Conservation (phyloP, 2,329 filamentous ascomycete genomes). For the Dothidotthia symphoricarpi region DNA sequence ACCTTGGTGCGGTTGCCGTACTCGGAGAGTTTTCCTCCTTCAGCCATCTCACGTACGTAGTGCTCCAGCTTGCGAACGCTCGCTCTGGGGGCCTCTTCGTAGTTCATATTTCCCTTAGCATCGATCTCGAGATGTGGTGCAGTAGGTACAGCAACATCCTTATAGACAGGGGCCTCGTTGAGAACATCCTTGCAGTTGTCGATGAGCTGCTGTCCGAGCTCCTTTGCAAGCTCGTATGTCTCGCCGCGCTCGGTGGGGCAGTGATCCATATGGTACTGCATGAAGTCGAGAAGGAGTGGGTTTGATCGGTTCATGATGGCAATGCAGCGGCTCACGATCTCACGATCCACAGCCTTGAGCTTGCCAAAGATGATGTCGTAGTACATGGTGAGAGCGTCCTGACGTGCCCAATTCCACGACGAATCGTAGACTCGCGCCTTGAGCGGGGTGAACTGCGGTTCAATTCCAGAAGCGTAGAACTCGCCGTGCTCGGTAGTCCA, state of each 20-base stretch:
- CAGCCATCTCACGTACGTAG: slow-evolving; percentile 97
- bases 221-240: slow-evolving; percentile 96
- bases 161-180: slow-evolving; percentile 80
- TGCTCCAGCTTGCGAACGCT: slow-evolving; percentile 97
- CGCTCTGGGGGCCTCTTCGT: slow-evolving; percentile 79
- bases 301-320: slow-evolving; percentile 99
- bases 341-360: slow-evolving; percentile 87
- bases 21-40: slow-evolving; percentile 96
- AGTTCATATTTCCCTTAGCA: slow-evolving; percentile 86
- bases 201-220: slow-evolving; percentile 88
- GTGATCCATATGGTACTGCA: slow-evolving; percentile 99
- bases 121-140: slow-evolving; percentile 92
- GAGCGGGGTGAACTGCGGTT: slow-evolving; percentile 86
- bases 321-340: slow-evolving; percentile 98
- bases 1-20: slow-evolving; percentile 98
- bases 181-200: slow-evolving; percentile 97
- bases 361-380: slow-evolving; percentile 98
- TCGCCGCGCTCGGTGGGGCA: slow-evolving; percentile 95
- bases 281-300: slow-evolving; percentile 91
- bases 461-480: slow-evolving; percentile 91
- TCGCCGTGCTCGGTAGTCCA: slow-evolving; percentile 97
- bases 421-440: slow-evolving; percentile 98
- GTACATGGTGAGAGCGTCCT: slow-evolving; percentile 97
- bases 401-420: slow-evolving; percentile 98
- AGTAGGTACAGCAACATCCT: slow-evolving; percentile 90